Conservation (phyloP, 2,329 filamentous ascomycete genomes). For the Sclerotinia sclerotiorum region DNA sequence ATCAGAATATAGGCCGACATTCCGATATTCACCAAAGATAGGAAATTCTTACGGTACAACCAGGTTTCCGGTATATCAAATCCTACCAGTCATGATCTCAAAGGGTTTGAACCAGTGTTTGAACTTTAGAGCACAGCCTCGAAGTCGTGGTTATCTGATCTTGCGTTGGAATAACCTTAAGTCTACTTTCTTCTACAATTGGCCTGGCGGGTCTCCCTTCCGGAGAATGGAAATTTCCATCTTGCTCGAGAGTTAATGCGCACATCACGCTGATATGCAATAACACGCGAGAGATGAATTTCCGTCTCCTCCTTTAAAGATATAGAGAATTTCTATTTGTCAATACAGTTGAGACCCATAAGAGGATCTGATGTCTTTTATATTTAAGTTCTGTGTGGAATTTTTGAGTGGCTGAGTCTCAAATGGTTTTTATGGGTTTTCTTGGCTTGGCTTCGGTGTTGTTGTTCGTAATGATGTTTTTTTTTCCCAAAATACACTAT, state of each 20-base stretch:
- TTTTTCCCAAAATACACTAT: neutral
- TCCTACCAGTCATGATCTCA: neutral
- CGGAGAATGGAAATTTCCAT: too few relatives aligned
- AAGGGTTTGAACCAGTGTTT: neutral
- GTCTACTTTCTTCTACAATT: too few relatives aligned
- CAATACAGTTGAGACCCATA: neutral
- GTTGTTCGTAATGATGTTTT: neutral
- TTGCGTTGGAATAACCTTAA: neutral
- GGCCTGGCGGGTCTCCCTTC: too few relatives aligned
- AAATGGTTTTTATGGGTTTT: neutral
- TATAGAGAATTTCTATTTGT: too few relatives aligned
- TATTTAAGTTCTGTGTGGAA: neutral
- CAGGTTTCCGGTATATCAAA: too few relatives aligned
- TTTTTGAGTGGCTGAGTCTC: neutral
- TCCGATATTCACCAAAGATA: too few relatives aligned
- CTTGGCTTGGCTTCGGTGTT: neutral
- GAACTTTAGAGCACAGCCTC: neutral
- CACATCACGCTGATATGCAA: too few relatives aligned
- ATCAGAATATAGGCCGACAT: too few relatives aligned
- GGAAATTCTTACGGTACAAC: too few relatives aligned
- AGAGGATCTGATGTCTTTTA: neutral
- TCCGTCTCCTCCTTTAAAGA: too few relatives aligned
- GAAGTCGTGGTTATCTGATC: neutral
- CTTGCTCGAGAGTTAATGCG: too few relatives aligned
- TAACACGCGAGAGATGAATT: too few relatives aligned